These are phyloP conservation scores for Phialemonium atrogriseum DNA, from an alignment of 2,329 filamentous ascomycete genomes.

Conservation along the genomic window DNA sequence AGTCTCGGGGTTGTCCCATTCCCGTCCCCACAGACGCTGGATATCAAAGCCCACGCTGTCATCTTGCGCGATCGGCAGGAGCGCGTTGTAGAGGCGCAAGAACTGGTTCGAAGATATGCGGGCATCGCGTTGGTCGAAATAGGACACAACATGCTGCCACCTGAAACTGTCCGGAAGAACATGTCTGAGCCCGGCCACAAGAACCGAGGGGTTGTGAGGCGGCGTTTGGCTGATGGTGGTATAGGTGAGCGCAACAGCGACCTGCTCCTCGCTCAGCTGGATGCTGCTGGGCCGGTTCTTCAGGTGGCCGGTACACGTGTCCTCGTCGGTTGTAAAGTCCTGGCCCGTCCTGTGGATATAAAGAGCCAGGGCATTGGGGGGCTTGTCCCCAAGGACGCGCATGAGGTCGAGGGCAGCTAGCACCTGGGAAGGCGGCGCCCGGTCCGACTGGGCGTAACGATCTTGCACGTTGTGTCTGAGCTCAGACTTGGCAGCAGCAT, in stretches of 20 bases:
- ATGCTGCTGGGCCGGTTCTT: constrained; percentile 44
- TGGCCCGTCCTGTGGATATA: constrained; percentile 68
- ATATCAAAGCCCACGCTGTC: constrained; percentile 63
- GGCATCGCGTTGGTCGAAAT: constrained; percentile 73
- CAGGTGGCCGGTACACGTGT: constrained; percentile 50
- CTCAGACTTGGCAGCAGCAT: constrained; percentile 64
- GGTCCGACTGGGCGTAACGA: constrained; percentile 58
- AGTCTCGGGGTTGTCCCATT: constrained; percentile 78
- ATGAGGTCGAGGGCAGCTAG: constrained; percentile 62
- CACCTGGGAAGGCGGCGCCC: constrained; percentile 61
- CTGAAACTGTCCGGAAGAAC: constrained; percentile 55
- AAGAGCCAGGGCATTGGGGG: constrained; percentile 49
- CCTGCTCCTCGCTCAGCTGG: constrained; percentile 70
- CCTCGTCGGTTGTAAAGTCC: constrained; percentile 67
- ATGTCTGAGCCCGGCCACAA: constrained; percentile 56
- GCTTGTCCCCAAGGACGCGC: constrained; percentile 53
- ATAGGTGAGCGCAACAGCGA: constrained; percentile 70
- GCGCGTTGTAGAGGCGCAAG: constrained; percentile 67
- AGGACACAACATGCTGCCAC: constrained; percentile 64
- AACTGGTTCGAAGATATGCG: constrained; percentile 75
- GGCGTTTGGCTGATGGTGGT: constrained; percentile 50
- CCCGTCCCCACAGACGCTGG: constrained; percentile 81
- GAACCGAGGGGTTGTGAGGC: constrained; percentile 39
- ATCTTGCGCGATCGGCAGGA: constrained; percentile 63
- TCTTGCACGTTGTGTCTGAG: constrained; percentile 57